phyloP scores from a whole-genome alignment of 164 flowering plant species.

The Dillenia suffruticosa region DNA sequence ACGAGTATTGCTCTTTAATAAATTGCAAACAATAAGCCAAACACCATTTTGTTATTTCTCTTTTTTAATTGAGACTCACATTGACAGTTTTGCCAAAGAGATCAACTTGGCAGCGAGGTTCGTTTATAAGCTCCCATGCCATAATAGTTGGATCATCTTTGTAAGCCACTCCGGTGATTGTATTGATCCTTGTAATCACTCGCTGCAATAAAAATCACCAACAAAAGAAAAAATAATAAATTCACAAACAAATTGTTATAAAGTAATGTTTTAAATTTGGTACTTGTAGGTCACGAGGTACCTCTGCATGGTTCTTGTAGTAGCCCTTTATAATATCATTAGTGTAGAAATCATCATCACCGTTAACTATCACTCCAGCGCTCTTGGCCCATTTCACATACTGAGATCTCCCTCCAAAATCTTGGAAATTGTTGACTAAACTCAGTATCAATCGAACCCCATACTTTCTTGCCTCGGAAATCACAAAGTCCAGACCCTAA shows the following conservation, averaged over 20 bases:
- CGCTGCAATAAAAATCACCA: conserved; percentile 5
- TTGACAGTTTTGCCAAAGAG: conserved; percentile 39
- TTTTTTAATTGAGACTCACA: conserved; percentile 12
- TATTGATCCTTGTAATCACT: conserved; percentile 39
- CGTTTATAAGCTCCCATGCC: conserved; percentile 38
- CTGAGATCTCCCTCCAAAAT: conserved; percentile 44
- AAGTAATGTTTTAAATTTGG: conserved; percentile 28
- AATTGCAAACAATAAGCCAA: background rate
- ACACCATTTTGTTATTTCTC: too few species aligned
- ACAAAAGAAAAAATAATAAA: too few species aligned
- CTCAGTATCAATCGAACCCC: conserved; percentile 29
- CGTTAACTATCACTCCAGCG: conserved; percentile 16
- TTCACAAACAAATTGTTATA: too few species aligned
- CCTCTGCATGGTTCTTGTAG: too few species aligned
- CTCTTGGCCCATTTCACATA: conserved; percentile 43
- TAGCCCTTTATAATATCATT: conserved; percentile 17
- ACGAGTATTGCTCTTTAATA: background rate
- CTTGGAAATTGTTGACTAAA: conserved; percentile 39
- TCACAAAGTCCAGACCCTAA: conserved; percentile 43
- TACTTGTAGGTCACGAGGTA: conserved; percentile 23
- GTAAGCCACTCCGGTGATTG: conserved; percentile 31
- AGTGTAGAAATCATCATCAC: conserved; percentile 42
- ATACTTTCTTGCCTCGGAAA: conserved; percentile 3
- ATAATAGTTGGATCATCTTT: too few species aligned
- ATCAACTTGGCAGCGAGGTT: conserved; percentile 42